These are phyloP conservation scores for Grigorovia transvaalensis DNA, from an alignment of 805 yeast genomes.

Conservation along the genomic window DNA sequence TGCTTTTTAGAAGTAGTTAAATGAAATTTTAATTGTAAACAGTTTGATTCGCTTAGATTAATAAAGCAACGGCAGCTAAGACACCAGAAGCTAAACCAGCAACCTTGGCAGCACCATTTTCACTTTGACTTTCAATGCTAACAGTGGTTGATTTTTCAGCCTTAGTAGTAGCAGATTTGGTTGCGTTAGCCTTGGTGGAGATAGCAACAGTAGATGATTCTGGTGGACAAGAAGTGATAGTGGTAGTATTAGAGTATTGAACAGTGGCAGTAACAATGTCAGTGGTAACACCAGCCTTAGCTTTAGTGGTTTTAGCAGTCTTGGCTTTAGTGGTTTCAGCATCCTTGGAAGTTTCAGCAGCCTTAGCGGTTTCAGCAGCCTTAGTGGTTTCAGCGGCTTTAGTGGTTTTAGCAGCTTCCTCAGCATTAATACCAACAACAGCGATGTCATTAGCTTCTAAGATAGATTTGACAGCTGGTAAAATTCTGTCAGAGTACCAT, in stretches of 20 bases:
- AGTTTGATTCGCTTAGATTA: background rate
- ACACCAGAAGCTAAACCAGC: background rate
- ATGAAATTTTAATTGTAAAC: background rate
- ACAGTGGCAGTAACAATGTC: background rate
- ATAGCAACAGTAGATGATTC: background rate
- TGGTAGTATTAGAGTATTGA: background rate
- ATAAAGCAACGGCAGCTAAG: background rate
- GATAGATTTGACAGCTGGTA: slow-evolving; percentile 6
- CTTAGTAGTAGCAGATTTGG: slow-evolving; percentile 1
- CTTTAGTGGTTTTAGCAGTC: slow-evolving; percentile 1
- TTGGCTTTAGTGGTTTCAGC: slow-evolving; percentile 4
- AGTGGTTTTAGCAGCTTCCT: slow-evolving; percentile 3
- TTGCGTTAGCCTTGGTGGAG: background rate
- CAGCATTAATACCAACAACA: background rate
- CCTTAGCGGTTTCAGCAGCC: slow-evolving; percentile 1
- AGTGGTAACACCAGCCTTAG: slow-evolving; percentile 2
- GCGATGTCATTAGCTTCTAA: slow-evolving; percentile 3
- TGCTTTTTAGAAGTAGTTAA: no score
- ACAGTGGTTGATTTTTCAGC: slow-evolving; percentile 6
- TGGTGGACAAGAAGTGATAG: background rate
- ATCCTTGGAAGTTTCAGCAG: slow-evolving; percentile 4
- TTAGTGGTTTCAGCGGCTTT: slow-evolving; percentile 4
- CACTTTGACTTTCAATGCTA: slow-evolving; percentile 7
- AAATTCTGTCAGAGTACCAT: slow-evolving; percentile 26
- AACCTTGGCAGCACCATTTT: slow-evolving; percentile 12